Evolutionary conservation across 225 moss, liverwort and hornwort species (phyloP), one percentile per base, ranked within the genome.

Genomic region (Ulota crispa): DNA sequence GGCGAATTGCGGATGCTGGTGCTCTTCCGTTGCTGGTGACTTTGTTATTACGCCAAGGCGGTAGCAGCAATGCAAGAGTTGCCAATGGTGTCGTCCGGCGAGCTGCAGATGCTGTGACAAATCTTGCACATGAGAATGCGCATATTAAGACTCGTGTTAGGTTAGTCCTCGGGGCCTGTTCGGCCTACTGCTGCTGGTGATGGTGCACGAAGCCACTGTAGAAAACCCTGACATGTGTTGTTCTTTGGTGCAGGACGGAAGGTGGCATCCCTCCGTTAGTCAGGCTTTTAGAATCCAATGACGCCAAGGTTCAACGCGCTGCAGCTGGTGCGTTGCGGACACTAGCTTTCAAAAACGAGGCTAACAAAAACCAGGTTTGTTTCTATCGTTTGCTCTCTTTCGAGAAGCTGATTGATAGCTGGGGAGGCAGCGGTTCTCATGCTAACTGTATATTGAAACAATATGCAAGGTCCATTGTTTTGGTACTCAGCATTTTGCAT

Each of bases 321-420:
- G 98, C 98, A 31, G 98, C 98, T 54, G 98, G 98, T 82, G 98
- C 98, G 37, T 83, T 98, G 79, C 91, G 98, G 45, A 98, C 98
- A 2, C 85, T 98, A 76, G 98, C 98, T n/a, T 98, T 98, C 82
- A 98, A 98, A 85, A 98, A 98, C 79, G 98, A 98, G 87, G 92
- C 98, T 2, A 98, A 98, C 66, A 98, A 98, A 85, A 98, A 98
- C 73, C 98, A 98, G 98, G 98, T 98, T 68, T 11, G 36, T 7
- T 57, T 77, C 32, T 52, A 70, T 78, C 42, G 73, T 68, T 64
- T 20, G 14, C 70, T 78, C 31, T 75, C 60, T 18, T 63, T 23
- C 42, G 42, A 41, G 57, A 32, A 59, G 30, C 31, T 75, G 64
- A 18, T 57, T 77, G 36, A 10, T 62, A 62, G 30, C 68, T 81